Percentiles rank a stretch among this genome's conserved stretches.
phyloP scores from a whole-genome alignment of 768 basidiomycete genomes.

The Tylopilus rubrobrunneus region DNA sequence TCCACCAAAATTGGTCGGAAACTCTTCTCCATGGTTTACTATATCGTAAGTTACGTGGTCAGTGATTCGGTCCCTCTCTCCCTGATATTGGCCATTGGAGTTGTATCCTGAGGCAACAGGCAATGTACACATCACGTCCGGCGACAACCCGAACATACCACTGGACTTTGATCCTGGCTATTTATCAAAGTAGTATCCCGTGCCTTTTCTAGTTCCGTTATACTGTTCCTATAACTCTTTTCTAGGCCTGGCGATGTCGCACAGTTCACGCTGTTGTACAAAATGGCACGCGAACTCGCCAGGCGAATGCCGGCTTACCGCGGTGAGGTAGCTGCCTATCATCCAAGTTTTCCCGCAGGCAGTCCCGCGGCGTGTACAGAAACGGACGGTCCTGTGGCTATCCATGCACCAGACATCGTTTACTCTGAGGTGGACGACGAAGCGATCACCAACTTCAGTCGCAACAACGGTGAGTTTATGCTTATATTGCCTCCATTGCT shows the following conservation, averaged over 20 bases:
- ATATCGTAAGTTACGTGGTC: slow-evolving; percentile 27
- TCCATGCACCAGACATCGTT: slow-evolving; percentile 27
- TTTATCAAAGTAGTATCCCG: slow-evolving; percentile 35
- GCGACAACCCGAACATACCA: slow-evolving; percentile 37
- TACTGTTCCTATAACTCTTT: too few relatives aligned
- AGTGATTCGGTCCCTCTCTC: too few relatives aligned
- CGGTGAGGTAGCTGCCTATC: slow-evolving; percentile 13
- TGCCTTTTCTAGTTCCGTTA: background rate
- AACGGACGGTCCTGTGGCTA: slow-evolving; percentile 15
- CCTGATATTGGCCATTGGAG: slow-evolving; percentile 11
- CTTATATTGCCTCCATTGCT: background rate
- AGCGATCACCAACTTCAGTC: slow-evolving; percentile 28
- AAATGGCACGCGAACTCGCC: slow-evolving; percentile 35
- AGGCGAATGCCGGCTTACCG: slow-evolving; percentile 45
- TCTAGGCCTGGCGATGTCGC: slow-evolving; percentile 14
- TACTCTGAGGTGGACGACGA: slow-evolving; percentile 35
- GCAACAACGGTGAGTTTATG: slow-evolving; percentile 11
- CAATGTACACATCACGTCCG: slow-evolving; percentile 44
- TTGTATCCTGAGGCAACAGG: slow-evolving; percentile 47
- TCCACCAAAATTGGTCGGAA: slow-evolving; percentile 17
- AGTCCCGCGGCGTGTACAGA: slow-evolving; percentile 28
- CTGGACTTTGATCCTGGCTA: slow-evolving; percentile 45
- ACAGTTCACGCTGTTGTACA: slow-evolving; percentile 19
- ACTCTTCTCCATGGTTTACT: slow-evolving; percentile 28
- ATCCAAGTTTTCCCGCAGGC: slow-evolving; percentile 29